Base-by-base conservation (phyloP, 306 rosid genomes). In the Rubus idaeus region DNA sequence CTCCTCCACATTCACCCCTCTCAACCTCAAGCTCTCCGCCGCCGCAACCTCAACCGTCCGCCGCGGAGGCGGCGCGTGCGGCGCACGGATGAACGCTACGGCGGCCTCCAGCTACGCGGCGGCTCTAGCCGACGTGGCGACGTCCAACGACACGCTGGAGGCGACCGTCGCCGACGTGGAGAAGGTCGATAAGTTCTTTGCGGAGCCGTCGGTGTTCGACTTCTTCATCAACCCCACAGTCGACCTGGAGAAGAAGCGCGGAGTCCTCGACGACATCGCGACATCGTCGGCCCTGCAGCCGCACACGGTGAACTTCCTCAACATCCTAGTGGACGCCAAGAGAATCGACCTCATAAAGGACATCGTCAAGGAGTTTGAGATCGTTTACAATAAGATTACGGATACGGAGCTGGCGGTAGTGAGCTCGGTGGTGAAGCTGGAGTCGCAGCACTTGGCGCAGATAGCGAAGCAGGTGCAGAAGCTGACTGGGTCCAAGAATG, bases 381-480 rank as follows among this genome's bases (percentile, higher is more conserved):
- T 66, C 6, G 91, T 87, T 0, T 92, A 82, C 23, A 95, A 95
- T 83, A 17, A 45, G 1, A 0, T 89, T 21, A 92, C 97, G 0
- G 78, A 90, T 3, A 95, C 99, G 3, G 96, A 89, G 76, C 77
- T 88, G 1, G 97, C 91, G 0, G 83, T 90, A 35, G 99, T 92
- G 83, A 88, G 87, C 66, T 95, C 99, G n/a, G 97, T 95, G 70
- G 97, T 95, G 91, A 70, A 84, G 60, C 70, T 95, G 82, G 99
- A 95, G 80, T 79, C 94, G 51, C 89, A 92, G 84, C 97, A 95
- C 80, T 71, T 95, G 86, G 86, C 99, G 8, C 97, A 95, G 88
- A 95, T 95, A 3, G 96, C 96, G 13, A 95, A 92, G 85, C 97
- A 91, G 88, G 97, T 95, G 71, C 99, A 95, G 93, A 95, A 92